These are phyloP conservation scores for Cardamine resedifolia DNA, from an alignment of 345 rosid genomes.

Conservation along the genomic window DNA sequence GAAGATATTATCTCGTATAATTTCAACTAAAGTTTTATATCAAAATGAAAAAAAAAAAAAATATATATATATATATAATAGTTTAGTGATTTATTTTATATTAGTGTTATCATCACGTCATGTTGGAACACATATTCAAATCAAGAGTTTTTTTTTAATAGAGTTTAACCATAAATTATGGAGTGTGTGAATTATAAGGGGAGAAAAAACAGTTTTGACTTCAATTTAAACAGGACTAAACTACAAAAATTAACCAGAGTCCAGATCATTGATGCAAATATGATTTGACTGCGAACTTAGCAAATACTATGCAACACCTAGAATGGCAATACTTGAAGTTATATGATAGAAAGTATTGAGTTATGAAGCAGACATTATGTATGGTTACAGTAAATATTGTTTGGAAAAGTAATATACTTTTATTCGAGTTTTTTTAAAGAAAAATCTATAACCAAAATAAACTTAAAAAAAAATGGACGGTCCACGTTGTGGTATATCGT, in stretches of 20 bases:
- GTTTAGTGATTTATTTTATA: neutral
- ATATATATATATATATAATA: neutral
- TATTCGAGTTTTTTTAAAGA: neutral
- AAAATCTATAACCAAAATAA: neutral
- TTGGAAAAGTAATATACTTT: neutral
- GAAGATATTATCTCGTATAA: neutral
- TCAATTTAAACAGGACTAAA: neutral
- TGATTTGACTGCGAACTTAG: neutral
- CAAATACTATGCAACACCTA: neutral
- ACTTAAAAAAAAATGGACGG: slow-evolving; percentile 22
- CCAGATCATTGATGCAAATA: neutral
- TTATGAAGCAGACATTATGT: slow-evolving; percentile 5
- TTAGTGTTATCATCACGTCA: neutral
- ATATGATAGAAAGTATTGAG: neutral
- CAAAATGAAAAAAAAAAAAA: neutral
- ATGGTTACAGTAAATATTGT: neutral
- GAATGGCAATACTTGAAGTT: neutral
- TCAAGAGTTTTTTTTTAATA: neutral
- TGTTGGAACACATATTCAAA: neutral
- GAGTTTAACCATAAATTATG: too few relatives aligned
- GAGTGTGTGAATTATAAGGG: neutral
- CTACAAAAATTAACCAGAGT: neutral
- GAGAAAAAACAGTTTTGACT: neutral
- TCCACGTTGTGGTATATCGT: slow-evolving; percentile 26
- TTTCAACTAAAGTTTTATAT: neutral